Evolutionary conservation across 352 stramenopile species (phyloP).

Genomic region (Phytopythium cucurbitacearum): DNA sequence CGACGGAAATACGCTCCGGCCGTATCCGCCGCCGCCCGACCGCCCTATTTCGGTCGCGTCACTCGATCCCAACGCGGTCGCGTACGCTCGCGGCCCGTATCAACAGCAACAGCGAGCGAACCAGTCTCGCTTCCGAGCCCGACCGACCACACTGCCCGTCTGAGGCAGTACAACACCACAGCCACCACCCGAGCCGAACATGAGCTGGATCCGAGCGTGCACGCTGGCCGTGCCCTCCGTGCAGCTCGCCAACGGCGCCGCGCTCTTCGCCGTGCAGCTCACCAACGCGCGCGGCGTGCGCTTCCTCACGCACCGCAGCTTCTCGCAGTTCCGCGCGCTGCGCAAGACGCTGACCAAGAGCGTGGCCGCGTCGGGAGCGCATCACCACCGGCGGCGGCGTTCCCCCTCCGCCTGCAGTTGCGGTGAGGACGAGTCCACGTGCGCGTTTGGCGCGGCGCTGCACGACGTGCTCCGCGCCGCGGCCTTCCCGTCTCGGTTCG

Average conservation of each 20-base stretch:
- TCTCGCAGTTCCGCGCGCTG: constrained; percentile 59
- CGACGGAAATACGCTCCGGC: too few species aligned
- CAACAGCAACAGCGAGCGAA: too few species aligned
- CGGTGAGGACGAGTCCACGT: not conserved
- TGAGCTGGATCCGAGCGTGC: constrained; percentile 33
- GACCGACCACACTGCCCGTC: not conserved
- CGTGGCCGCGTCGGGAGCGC: not conserved
- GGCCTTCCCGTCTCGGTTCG: not conserved
- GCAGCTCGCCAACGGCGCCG: constrained; percentile 23
- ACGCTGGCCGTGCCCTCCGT: constrained; percentile 26
- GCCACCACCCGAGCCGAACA: constrained; percentile 1
- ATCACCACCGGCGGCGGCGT: not conserved
- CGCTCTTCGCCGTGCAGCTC: constrained; percentile 27
- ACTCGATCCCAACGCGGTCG: not conserved
- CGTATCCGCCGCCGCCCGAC: too few species aligned
- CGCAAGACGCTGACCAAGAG: constrained; percentile 32
- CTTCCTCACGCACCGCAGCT: constrained; percentile 32
- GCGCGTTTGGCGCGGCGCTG: constrained; percentile 7
- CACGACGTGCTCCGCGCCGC: constrained; percentile 1
- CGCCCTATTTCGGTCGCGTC: not conserved
- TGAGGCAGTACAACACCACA: constrained; percentile 5
- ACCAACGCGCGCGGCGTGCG: constrained; percentile 16
- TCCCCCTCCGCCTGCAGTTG: not conserved
- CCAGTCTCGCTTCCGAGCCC: too few species aligned
- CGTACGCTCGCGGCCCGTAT: not conserved